Conservation (phyloP, 164 flowering plant genomes). For the Annona squamosa region DNA sequence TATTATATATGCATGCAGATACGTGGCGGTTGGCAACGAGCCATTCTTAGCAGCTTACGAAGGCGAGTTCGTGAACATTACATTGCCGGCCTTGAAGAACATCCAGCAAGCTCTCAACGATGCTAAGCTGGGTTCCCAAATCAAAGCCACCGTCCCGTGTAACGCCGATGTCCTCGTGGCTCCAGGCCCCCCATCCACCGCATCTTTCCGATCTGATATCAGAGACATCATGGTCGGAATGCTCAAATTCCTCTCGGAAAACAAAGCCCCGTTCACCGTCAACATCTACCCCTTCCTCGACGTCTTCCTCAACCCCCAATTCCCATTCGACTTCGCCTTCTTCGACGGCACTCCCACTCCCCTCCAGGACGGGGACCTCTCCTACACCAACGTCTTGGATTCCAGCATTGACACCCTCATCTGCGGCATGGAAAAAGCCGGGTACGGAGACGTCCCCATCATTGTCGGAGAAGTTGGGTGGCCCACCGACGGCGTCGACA, state of each 20-base stretch:
- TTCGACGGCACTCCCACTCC: conserved; percentile 44
- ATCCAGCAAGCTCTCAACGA: conserved; percentile 23
- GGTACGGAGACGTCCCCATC: conserved; percentile 55
- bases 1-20: conserved; percentile 4
- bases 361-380: not conserved
- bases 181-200: conserved; percentile 21
- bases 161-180: conserved; percentile 25
- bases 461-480: conserved; percentile 89
- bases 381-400: conserved; percentile 44
- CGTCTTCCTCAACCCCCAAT: conserved; percentile 52
- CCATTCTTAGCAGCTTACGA: conserved; percentile 19
- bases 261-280: conserved; percentile 63
- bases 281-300: conserved; percentile 94
- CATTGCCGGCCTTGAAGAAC: conserved; percentile 21
- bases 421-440: conserved; percentile 53
- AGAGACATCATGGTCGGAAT: conserved; percentile 26
- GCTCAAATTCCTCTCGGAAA: conserved; percentile 43
- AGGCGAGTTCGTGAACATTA: conserved; percentile 11
- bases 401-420: conserved; percentile 81
- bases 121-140: conserved; percentile 14
- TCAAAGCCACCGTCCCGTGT: conserved; percentile 24
- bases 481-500: conserved; percentile 81
- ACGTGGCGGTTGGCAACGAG: conserved; percentile 27
- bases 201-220: conserved; percentile 21
- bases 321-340: conserved; percentile 81